Evolutionary conservation across 176 grass and related monocot genomes (phyloP).

Genomic region (Raddia guianensis): DNA sequence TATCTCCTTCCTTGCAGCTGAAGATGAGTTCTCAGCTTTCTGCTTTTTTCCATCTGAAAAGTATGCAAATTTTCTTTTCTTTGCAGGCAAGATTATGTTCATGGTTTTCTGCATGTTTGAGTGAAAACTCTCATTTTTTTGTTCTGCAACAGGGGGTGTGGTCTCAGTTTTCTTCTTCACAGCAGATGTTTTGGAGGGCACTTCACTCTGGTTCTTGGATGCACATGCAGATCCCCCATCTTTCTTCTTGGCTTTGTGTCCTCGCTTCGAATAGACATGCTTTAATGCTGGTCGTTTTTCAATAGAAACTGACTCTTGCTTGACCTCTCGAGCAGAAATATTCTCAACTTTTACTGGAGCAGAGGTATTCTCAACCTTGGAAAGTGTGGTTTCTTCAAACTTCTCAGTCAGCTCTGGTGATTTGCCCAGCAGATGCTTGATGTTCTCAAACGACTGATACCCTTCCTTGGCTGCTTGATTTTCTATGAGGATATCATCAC

Average conservation of each 20-base stretch:
- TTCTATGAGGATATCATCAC: constrained; percentile 61
- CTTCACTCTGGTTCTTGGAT: constrained; percentile 33
- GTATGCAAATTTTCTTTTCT: constrained; percentile 6
- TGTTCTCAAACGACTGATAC: constrained; percentile 39
- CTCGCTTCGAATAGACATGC: constrained; percentile 38
- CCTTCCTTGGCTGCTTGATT: constrained; percentile 45
- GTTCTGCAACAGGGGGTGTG: background rate
- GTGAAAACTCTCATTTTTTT: background rate
- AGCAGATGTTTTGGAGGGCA: background rate
- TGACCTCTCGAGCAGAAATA: constrained; percentile 2
- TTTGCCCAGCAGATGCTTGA: constrained; percentile 11
- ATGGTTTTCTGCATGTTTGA: constrained; percentile 18
- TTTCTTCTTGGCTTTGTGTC: constrained; percentile 24
- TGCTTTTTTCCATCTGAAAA: background rate
- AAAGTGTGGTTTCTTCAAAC: constrained; percentile 10
- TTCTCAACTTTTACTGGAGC: background rate
- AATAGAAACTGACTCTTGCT: constrained; percentile 27
- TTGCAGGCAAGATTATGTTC: background rate
- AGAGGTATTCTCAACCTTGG: constrained; percentile 17
- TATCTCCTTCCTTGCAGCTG: constrained; percentile 22
- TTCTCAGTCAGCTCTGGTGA: background rate
- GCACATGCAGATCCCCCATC: background rate
- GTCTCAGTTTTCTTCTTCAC: constrained; percentile 31
- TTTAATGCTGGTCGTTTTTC: constrained; percentile 35
- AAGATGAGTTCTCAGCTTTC: constrained; percentile 19